Evolutionary conservation across 2,329 filamentous ascomycete genomes (phyloP).

Genomic region (Sclerotinia glacialis): DNA sequence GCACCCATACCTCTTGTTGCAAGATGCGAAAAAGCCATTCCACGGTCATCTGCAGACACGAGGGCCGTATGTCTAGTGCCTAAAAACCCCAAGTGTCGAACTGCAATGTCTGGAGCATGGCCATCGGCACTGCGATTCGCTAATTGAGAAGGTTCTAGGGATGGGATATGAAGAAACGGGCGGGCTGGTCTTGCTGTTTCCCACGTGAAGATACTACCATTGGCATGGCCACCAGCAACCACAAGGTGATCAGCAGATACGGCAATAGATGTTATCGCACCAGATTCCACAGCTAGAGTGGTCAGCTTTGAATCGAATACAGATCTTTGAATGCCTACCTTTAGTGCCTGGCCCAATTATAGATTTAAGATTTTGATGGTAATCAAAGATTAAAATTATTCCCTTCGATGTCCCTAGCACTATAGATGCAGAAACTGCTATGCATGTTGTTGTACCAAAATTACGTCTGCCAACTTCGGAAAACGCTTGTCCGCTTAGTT

Average conservation of each 20-base stretch:
- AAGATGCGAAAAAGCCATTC: slow-evolving; percentile 98
- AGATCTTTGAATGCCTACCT: slow-evolving; percentile 49
- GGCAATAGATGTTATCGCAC: slow-evolving; percentile 79
- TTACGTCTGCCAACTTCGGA: slow-evolving; percentile 89
- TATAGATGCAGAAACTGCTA: slow-evolving; percentile 83
- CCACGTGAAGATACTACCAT: slow-evolving; percentile 95
- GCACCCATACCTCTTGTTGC: slow-evolving; percentile 87
- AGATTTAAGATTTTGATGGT: slow-evolving; percentile 89
- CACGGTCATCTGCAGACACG: slow-evolving; percentile 88
- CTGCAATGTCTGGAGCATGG: slow-evolving; percentile 71
- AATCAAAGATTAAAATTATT: slow-evolving; percentile 93
- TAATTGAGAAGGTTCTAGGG: slow-evolving; percentile 64
- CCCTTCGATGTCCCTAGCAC: slow-evolving; percentile 92
- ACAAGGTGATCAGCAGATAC: slow-evolving; percentile 93
- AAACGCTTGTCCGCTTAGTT: slow-evolving; percentile 84
- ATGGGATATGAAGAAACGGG: slow-evolving; percentile 84
- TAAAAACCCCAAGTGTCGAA: slow-evolving; percentile 91
- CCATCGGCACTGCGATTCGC: slow-evolving; percentile 72
- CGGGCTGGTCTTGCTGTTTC: slow-evolving; percentile 78
- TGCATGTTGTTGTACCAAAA: slow-evolving; percentile 87
- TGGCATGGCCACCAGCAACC: slow-evolving; percentile 83
- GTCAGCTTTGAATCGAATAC: neutral
- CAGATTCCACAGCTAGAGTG: slow-evolving; percentile 78
- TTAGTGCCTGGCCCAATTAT: slow-evolving; percentile 93
- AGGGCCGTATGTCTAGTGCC: slow-evolving; percentile 91